phyloP scores from a whole-genome alignment of 371 early-diverging fungal species.

The Choanephora cucurbitarum region DNA sequence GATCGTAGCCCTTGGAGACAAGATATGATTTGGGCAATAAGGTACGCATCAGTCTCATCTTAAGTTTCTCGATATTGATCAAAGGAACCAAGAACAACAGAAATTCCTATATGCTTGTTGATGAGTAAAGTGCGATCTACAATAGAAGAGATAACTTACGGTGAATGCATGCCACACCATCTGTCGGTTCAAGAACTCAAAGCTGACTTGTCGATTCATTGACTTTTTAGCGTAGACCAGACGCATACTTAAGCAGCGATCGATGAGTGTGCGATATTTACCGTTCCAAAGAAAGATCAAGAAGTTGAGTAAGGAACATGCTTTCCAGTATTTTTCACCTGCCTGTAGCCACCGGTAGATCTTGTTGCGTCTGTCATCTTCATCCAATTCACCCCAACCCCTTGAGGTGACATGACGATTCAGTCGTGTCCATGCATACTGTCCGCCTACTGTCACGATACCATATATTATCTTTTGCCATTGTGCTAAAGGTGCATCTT shows the following conservation, averaged over 20 bases:
- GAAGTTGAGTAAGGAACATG: conserved; percentile 76
- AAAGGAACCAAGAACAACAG: conserved; percentile 84
- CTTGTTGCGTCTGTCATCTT: conserved; percentile 57
- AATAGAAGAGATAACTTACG: too few relatives aligned
- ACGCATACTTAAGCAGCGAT: conserved; percentile 80
- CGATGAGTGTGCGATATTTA: conserved; percentile 76
- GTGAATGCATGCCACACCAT: conserved; percentile 95
- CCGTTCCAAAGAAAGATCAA: conserved; percentile 82
- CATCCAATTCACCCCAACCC: conserved; percentile 82
- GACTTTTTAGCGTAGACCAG: conserved; percentile 80
- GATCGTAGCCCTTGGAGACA: conserved; percentile 55
- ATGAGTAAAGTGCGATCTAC: too few relatives aligned
- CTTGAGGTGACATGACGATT: conserved; percentile 61
- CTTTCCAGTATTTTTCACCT: conserved; percentile 66
- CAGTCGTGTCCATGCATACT: conserved; percentile 70
- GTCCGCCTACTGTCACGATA: conserved; percentile 67
- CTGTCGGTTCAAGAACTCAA: conserved; percentile 92
- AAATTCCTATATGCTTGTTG: conserved; percentile 72
- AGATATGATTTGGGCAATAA: conserved; percentile 58
- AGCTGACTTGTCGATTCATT: conserved; percentile 78
- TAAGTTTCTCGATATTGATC: conserved; percentile 76
- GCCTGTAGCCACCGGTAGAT: conserved; percentile 68
- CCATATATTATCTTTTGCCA: conserved; percentile 65
- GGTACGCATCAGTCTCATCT: conserved; percentile 59
- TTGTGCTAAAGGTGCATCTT: conserved; percentile 59